phyloP scores from a whole-genome alignment of 1,284 basidiomycete species.

The Ustilago curta region DNA sequence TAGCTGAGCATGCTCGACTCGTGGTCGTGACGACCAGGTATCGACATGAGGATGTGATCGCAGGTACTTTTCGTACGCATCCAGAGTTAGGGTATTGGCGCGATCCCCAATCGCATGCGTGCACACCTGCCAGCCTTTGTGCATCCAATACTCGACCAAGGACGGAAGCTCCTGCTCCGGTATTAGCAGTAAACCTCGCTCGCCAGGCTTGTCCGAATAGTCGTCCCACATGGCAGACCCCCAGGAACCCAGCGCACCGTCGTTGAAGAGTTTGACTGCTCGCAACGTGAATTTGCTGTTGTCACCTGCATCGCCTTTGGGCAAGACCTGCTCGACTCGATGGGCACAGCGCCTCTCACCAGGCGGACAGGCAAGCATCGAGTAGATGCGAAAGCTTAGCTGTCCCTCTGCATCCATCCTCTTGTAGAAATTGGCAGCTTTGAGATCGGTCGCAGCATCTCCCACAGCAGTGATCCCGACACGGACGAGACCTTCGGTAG shows the following conservation, averaged over 20 bases:
- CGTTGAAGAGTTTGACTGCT: constrained; percentile 82
- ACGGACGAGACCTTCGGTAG: constrained; percentile 77
- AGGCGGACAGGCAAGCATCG: constrained; percentile 52
- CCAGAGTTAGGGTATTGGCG: constrained; percentile 82
- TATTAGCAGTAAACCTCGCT: constrained; percentile 50
- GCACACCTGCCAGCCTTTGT: constrained; percentile 68
- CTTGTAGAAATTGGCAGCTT: constrained; percentile 42
- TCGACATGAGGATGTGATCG: constrained; percentile 6
- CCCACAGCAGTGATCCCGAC: constrained; percentile 73
- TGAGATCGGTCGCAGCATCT: constrained; percentile 54
- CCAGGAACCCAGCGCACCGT: constrained; percentile 89
- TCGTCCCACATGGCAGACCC: constrained; percentile 88
- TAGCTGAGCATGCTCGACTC: constrained; percentile 93
- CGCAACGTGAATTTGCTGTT: constrained; percentile 40
- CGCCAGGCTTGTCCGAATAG: constrained; percentile 75
- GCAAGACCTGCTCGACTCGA: constrained; percentile 20
- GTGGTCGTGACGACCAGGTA: constrained; percentile 73
- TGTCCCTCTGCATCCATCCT: constrained; percentile 32
- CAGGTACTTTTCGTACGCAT: constrained; percentile 55
- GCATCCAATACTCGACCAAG: constrained; percentile 48
- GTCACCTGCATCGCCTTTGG: not conserved
- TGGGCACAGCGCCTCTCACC: constrained; percentile 36
- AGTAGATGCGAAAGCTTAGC: constrained; percentile 53
- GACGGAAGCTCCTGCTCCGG: constrained; percentile 35
- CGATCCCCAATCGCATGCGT: constrained; percentile 87